These are phyloP conservation scores for Neonectria faginata DNA, from an alignment of 2,329 filamentous ascomycete species.

Conservation along the genomic window DNA sequence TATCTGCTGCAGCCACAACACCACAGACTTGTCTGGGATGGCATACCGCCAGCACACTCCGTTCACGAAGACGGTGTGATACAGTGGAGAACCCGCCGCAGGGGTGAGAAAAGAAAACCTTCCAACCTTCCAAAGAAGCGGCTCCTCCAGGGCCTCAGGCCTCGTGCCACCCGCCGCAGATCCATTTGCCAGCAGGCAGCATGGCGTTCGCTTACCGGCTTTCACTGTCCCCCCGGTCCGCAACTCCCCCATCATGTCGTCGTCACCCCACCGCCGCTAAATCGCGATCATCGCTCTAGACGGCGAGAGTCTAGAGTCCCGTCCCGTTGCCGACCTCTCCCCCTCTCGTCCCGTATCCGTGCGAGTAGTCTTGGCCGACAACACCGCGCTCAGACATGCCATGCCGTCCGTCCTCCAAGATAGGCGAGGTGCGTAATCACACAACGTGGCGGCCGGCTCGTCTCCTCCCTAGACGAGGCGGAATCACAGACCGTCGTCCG, in stretches of 20 bases:
- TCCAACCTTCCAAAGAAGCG: slow-evolving; percentile 29
- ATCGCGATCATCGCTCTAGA: no score
- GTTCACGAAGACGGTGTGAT: slow-evolving; percentile 27
- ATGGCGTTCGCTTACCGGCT: not conserved
- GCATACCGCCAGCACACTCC: slow-evolving; percentile 7
- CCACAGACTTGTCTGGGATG: not conserved
- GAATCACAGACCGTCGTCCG: slow-evolving; percentile 1
- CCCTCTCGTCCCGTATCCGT: slow-evolving; percentile 3
- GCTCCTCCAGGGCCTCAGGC: not conserved
- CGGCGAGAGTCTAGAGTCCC: no score
- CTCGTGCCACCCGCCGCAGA: slow-evolving; percentile 8
- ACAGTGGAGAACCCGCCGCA: slow-evolving; percentile 9
- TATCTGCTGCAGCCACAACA: slow-evolving; percentile 10
- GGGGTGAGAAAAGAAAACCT: not conserved
- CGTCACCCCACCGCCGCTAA: slow-evolving; percentile 16
- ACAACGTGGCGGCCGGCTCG: slow-evolving; percentile 4
- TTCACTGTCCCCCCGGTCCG: not conserved
- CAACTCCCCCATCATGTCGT: slow-evolving; percentile 10
- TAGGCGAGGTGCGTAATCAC: slow-evolving; percentile 19
- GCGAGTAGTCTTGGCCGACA: not conserved
- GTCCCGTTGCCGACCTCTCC: not conserved
- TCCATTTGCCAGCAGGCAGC: not conserved
- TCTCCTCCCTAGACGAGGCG: slow-evolving; percentile 3
- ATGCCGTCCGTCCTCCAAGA: slow-evolving; percentile 10
- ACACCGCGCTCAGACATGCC: slow-evolving; percentile 14